Conservation (phyloP, 441 rosid genomes). For the Adansonia madagascariensis region DNA sequence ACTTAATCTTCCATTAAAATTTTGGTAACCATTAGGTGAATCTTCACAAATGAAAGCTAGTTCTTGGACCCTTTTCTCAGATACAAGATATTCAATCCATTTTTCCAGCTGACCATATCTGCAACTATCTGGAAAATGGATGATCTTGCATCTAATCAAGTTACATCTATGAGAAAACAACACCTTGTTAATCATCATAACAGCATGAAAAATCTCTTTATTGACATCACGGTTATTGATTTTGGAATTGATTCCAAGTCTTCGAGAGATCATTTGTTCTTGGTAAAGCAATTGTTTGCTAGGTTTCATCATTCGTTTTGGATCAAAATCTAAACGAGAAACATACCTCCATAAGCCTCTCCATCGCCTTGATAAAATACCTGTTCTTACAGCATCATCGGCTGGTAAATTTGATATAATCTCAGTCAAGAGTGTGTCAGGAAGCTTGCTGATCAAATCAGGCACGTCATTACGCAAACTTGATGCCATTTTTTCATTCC, state of each 20-base stretch:
- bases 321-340: slow-evolving; percentile 19
- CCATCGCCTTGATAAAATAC: slow-evolving; percentile 18
- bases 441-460: slow-evolving; percentile 18
- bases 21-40: not conserved
- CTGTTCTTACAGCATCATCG: slow-evolving; percentile 19
- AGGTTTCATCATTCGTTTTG: slow-evolving; percentile 9
- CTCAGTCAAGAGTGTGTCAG: slow-evolving; percentile 4
- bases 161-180: not conserved
- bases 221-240: not conserved
- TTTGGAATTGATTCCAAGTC: not conserved
- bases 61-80: not conserved
- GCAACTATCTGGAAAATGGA: not conserved
- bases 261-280: not conserved
- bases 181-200: slow-evolving; percentile 8
- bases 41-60: slow-evolving; percentile 6
- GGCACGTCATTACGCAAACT: not conserved
- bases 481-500: not conserved
- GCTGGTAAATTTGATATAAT: not conserved
- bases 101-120: slow-evolving; percentile 1
- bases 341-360: slow-evolving; percentile 7
- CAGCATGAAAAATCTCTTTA: not conserved
- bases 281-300: not conserved
- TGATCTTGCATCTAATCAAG: slow-evolving; percentile 15
- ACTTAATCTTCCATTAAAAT: not conserved
- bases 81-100: slow-evolving; percentile 3